Conservation (phyloP, 1,284 basidiomycete genomes). For the Papiliotrema fonsecae region DNA sequence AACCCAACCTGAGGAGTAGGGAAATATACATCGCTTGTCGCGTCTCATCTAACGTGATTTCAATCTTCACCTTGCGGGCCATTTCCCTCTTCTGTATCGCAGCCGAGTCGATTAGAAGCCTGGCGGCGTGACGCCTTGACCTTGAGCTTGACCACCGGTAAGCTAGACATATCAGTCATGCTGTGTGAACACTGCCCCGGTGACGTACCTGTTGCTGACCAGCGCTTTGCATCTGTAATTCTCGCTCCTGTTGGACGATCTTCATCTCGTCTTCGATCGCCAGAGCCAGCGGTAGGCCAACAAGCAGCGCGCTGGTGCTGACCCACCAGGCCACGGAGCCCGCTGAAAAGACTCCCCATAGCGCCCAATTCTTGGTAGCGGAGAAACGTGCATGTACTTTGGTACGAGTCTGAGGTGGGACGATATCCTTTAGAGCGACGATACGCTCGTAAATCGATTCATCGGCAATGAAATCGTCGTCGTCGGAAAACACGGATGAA, state of each 20-base stretch:
- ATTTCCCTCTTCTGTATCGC: too few relatives aligned
- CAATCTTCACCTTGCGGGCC: too few relatives aligned
- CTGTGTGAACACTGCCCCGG: background rate
- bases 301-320: conserved; percentile 86
- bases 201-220: conserved; percentile 77
- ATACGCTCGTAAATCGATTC: conserved; percentile 88
- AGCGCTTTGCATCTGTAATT: conserved; percentile 87
- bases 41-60: too few relatives aligned
- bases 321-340: conserved; percentile 92
- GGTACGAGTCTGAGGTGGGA: conserved; percentile 82
- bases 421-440: conserved; percentile 87
- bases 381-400: conserved; percentile 61
- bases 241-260: conserved; percentile 89
- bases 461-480: conserved; percentile 34
- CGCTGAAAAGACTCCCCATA: conserved; percentile 54
- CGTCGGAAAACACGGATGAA: conserved; percentile 17
- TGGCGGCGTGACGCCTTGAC: conserved; percentile 40
- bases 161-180: conserved; percentile 13
- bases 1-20: too few relatives aligned
- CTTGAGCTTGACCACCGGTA: conserved; percentile 10
- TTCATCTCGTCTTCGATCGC: conserved; percentile 94
- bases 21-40: too few relatives aligned
- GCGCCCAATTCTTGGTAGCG: conserved; percentile 60
- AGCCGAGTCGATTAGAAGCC: too few relatives aligned
- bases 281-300: conserved; percentile 87